Evolutionary conservation across 257 asterid genomes (phyloP), one percentile per base, ranked within the genome.

Genomic region (Fraxinus americana): DNA sequence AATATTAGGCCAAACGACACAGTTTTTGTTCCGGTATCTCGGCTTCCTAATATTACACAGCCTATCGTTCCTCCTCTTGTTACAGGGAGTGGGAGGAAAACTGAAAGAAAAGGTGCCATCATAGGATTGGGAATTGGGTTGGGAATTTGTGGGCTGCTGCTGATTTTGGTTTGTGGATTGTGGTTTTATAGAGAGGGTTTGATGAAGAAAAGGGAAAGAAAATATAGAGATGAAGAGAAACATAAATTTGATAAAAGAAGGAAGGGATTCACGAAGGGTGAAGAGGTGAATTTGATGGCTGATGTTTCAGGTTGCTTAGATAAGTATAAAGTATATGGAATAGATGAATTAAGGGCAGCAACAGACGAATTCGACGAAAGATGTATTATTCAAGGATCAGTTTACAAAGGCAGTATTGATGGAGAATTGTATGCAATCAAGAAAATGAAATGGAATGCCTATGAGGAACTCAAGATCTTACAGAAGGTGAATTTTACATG

Each of bases 381-480:
- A 12, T 86, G 88, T 36, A 66, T 87, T 65, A 92, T 93, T 83
- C 88, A 91, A 71, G 99, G 98, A 4, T 93, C 99, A 65, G 99
- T 96, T 9, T 96, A 87, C 73, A 96, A 81, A 85, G 97, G 93
- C 4, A 72, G 74, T 75, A 89, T 96, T 66, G 88, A 86, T 80
- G 97, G 91, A 10, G 97, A 92, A 66, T 50, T 79, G 80, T 91
- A 79, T 86, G 99, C 99, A 13, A 86, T 96, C 88, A 96, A 96
- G 93, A 93, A 93, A 69, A 91, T 96, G 97, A 96, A 93, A 73
- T 96, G 98, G 99, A 96, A 96, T 91, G 99, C 98, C 54, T 91
- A 88, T 70, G 97, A 96, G 77, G 98, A 96, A 78, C 97, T 96
- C 87, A 93, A 96, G 85, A 96, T 96, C 86, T 82, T 93, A 29